Percentiles rank a stretch among this genome's conserved stretches.
Evolutionary conservation across 164 flowering plant genomes (phyloP).

Genomic region (Vitis cinerea): DNA sequence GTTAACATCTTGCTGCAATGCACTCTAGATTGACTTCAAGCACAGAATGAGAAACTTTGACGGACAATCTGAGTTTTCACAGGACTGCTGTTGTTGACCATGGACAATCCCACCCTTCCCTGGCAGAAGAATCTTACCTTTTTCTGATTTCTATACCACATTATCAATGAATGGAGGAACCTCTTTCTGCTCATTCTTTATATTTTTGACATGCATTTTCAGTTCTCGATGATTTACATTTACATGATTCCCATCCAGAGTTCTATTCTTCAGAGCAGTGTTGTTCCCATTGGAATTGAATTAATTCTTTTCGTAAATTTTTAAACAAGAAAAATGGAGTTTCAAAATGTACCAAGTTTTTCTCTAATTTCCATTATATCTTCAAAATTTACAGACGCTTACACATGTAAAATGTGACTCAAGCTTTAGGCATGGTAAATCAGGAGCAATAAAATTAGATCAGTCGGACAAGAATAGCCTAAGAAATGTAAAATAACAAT

Average conservation of each 20-base stretch:
- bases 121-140: constrained; percentile 5
- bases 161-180: not conserved
- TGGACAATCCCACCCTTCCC: constrained; percentile 5
- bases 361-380: too few relatives aligned
- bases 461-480: too few relatives aligned
- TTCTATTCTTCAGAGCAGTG: constrained; percentile 10
- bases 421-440: too few relatives aligned
- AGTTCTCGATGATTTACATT: constrained; percentile 9
- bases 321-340: too few relatives aligned
- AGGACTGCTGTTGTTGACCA: constrained; percentile 11
- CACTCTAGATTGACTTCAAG: constrained; percentile 65
- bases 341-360: too few relatives aligned
- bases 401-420: too few relatives aligned
- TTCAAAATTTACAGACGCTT: too few relatives aligned
- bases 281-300: constrained; percentile 16
- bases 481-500: too few relatives aligned
- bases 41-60: constrained; percentile 74
- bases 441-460: too few relatives aligned
- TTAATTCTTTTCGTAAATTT: too few relatives aligned
- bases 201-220: constrained; percentile 7
- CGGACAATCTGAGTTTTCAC: constrained; percentile 34
- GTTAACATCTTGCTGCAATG: constrained; percentile 33
- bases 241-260: constrained; percentile 1
- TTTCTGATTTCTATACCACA: constrained; percentile 13
- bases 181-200: constrained; percentile 10